Evolutionary conservation across 129 eudicot genomes (phyloP), one percentile per base, ranked within the genome.

Genomic region (Pulicaria dysenterica): DNA sequence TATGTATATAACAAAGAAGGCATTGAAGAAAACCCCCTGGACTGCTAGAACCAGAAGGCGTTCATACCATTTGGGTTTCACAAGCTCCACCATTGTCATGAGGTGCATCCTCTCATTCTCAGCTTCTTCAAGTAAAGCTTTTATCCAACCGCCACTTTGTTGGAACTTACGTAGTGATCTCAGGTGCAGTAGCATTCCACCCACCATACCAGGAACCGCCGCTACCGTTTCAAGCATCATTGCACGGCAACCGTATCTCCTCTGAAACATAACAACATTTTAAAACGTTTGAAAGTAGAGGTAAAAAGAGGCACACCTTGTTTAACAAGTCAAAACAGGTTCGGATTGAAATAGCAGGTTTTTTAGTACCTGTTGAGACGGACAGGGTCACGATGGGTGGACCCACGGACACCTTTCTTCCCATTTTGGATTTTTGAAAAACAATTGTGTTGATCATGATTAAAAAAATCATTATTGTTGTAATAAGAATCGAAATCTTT

Each of bases 201-300:
- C 98, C 42, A 90, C 97, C 98, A 94, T 94, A 24, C 98, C 98
- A 0, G 98, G 98, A 50, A 94, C 98, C 4, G 92, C 98, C 5
- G 97, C 98, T 72, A 94, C 98, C 0, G 98, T 94, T 79, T 94
- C 98, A 31, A 94, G 88, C 98, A 94, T 94, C 98, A 90, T 90
- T 73, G 98, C 98, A 73, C 97, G 98, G 47, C 98, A 94, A 4
- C 98, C 98, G 24, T 94, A 94, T 51, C 93, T 84, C 57, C 96
- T 94, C 98, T 94, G 95, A 64, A 79, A 63, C 58, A 64, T n/a
- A 56, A 39, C 8, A n/a, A 16, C 37, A 14, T 24, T 39, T 58
- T 60, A 15, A 10, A 8, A 68, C 31, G 2, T 24, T 2, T 24
- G 31, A 24, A 24, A 24, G 31, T 24, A 24, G 31, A 24, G 31